Base-by-base conservation (phyloP, 2,329 filamentous ascomycete genomes). In the Alternaria brassicicola region DNA sequence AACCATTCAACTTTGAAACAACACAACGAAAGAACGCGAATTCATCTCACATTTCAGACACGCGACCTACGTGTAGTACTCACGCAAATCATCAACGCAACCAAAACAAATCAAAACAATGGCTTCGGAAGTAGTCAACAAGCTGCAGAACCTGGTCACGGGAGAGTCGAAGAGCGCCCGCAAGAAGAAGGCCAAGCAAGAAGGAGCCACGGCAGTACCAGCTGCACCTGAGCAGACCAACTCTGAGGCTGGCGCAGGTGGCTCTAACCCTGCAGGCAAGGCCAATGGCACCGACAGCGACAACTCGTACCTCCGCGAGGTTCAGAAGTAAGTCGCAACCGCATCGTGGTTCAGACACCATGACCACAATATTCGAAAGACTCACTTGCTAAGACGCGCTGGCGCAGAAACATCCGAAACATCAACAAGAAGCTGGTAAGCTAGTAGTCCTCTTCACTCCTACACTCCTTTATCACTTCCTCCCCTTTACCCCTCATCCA, bases 401-500 rank as follows among this genome's bases (percentile, higher is more conserved):
- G 36, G 41, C 39, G 21, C 60, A 97, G 93, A 84, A 92, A 87
- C 78, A 91, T 97, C 70, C 93, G 94, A 74, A 96, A 95, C 78
- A 82, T 95, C 73, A 90, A 88, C 83, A 98, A 97, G 86, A 97
- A 97, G 82, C 88, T 98, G 72, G 92, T 96, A 80, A 81, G 90
- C 82, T 26, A 17, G 28, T 6, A 31, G 41, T 28, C 17, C 35
- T n/a, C 35, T 9, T 36, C 25, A 26, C 25, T 7, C 28, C n/a
- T n/a, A n/a, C n/a, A n/a, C n/a, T n/a, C n/a, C n/a, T n/a, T n/a
- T n/a, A n/a, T n/a, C n/a, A n/a, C n/a, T n/a, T n/a, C n/a, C n/a
- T n/a, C n/a, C n/a, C n/a, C n/a, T 3, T 21, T 17, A 19, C n/a
- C 45, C 8, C 30, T 36, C 38, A 55, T 54, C 52, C 51, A 52